Evolutionary conservation across 495 filamentous ascomycete genomes (phyloP), one percentile per base, ranked within the genome.

Genomic region (Neurospora sp.): DNA sequence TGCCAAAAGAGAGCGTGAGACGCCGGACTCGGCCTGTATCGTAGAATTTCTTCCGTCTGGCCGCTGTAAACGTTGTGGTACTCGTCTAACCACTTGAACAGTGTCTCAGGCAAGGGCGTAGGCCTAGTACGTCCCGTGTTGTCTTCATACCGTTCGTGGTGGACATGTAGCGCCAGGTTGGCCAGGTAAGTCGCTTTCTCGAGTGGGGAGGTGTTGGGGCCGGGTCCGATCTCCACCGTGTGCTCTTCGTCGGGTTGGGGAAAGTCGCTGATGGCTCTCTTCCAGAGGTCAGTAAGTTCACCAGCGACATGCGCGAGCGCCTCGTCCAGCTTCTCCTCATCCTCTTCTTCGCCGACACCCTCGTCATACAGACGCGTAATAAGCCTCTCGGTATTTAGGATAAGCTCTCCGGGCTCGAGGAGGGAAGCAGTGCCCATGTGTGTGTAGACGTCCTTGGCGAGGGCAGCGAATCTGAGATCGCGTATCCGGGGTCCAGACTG

Each of bases 1-100:
- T 93, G 91, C 94, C 94, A 98, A 79, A 92, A 98, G 38, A 89
- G 84, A 7, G 83, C 81, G 75, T 94, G 91, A 66, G 89, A 88
- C 3, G 93, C 90, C 42, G 92, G 91, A 73, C 90, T 92, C 3
- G 92, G 92, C 66, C 87, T 83, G 72, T 90, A 80, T 35, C 85
- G 84, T 73, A 87, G 82, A 44, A 97, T 82, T 14, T 89, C 82
- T 46, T 88, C 83, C 4, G 92, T 76, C 73, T 92, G 90, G 66
- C 85, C 82, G 27, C 81, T 81, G 74, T 89, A 90, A 37, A 90
- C 83, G 69, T 89, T 86, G 77, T 95, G 90, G 76, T 91, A 86
- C 4, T 84, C 84, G 70, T 92, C 85, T 44, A 96, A 84, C 94
- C 94, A 98, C 73, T 91, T 86, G 31, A 96, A 85, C 18, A 98